phyloP scores from a whole-genome alignment of 352 stramenopile genomes.

The Phytophthora crassamura region DNA sequence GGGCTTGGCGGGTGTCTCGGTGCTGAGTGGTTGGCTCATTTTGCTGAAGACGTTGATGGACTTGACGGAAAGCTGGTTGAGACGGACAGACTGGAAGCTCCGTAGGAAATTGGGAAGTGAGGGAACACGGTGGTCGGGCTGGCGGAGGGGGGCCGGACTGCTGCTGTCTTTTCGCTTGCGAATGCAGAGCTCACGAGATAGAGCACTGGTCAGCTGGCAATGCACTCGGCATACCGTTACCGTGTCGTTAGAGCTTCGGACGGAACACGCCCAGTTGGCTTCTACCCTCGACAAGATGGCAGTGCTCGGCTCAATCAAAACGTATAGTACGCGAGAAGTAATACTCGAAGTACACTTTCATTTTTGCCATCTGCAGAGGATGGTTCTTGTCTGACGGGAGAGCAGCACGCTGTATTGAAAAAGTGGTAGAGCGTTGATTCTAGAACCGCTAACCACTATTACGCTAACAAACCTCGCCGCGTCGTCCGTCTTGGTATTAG shows the following conservation, averaged over 20 bases:
- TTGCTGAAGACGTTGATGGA: not conserved
- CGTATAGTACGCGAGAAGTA: too few species aligned
- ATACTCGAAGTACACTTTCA: too few species aligned
- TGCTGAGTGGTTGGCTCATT: conserved; percentile 29
- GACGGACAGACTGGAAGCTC: conserved; percentile 15
- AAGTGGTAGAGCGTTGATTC: too few species aligned
- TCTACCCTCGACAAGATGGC: not conserved
- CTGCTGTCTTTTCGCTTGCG: not conserved
- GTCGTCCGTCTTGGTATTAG: too few species aligned
- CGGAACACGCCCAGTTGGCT: not conserved
- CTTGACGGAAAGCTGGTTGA: not conserved
- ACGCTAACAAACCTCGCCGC: too few species aligned
- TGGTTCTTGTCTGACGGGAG: too few species aligned
- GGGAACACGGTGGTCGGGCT: not conserved
- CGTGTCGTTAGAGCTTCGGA: conserved; percentile 1
- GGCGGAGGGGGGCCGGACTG: not conserved
- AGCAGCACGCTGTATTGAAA: too few species aligned
- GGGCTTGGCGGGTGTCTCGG: conserved; percentile 20
- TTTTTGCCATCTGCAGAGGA: too few species aligned
- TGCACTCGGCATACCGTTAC: not conserved
- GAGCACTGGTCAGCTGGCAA: conserved; percentile 4
- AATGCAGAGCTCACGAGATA: not conserved
- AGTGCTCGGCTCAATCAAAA: not conserved
- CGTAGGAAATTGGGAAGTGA: conserved; percentile 31
- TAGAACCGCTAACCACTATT: too few species aligned